Percentiles rank a stretch among this genome's conserved stretches.
These are phyloP conservation scores for Kluyveromyces sp. DNA, from an alignment of 1,139 yeast species.

Conservation along the genomic window DNA sequence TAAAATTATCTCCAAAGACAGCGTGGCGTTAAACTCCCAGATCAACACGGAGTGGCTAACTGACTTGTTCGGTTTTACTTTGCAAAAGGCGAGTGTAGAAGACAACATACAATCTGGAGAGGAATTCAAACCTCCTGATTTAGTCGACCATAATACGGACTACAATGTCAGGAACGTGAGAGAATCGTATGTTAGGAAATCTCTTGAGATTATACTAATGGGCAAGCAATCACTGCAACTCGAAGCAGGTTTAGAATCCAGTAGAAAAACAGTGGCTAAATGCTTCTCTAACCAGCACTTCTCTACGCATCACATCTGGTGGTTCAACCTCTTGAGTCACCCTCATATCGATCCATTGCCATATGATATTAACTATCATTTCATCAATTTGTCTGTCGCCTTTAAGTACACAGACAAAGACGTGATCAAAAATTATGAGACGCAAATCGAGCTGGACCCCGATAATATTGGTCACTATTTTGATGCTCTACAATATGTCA, in stretches of 20 bases:
- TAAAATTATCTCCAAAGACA: slow-evolving; percentile 47
- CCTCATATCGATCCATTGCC: slow-evolving; percentile 14
- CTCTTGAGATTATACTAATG: slow-evolving; percentile 42
- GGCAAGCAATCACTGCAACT: slow-evolving; percentile 34
- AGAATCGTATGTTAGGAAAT: slow-evolving; percentile 46
- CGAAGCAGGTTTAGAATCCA: slow-evolving; percentile 4
- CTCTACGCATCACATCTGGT: slow-evolving; percentile 30
- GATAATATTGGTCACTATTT: slow-evolving; percentile 52
- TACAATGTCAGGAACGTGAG: slow-evolving; percentile 28
- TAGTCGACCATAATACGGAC: slow-evolving; percentile 34
- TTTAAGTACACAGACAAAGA: slow-evolving; percentile 56
- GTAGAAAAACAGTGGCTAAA: slow-evolving; percentile 11
- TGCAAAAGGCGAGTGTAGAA: slow-evolving; percentile 35
- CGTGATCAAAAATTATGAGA: slow-evolving; percentile 55
- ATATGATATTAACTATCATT: slow-evolving; percentile 29
- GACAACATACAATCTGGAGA: slow-evolving; percentile 32
- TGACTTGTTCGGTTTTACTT: slow-evolving; percentile 36
- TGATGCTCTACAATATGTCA: slow-evolving; percentile 53
- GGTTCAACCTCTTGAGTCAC: slow-evolving; percentile 36
- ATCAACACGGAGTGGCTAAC: slow-evolving; percentile 49
- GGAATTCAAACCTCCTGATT: slow-evolving; percentile 54
- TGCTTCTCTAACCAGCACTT: slow-evolving; percentile 27
- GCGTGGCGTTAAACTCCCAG: slow-evolving; percentile 45
- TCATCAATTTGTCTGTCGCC: slow-evolving; percentile 51
- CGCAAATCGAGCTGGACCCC: slow-evolving; percentile 48